Evolutionary conservation across 164 flowering plant genomes (phyloP).

Genomic region (Magnolia sinica): DNA sequence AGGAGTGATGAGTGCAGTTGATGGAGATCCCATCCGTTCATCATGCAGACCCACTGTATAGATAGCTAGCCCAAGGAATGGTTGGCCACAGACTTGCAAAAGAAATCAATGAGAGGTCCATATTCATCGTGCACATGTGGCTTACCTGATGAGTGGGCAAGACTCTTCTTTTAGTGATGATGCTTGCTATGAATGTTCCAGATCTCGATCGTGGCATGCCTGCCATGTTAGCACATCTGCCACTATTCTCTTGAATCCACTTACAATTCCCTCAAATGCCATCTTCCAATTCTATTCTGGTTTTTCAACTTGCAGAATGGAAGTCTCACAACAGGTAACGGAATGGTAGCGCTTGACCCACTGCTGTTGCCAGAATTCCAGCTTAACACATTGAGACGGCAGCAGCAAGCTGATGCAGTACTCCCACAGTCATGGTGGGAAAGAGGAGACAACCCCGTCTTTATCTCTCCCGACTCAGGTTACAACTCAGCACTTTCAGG

Average conservation of each 20-base stretch:
- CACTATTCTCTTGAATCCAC: background rate
- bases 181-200: background rate
- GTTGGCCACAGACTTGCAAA: background rate
- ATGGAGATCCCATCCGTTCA: background rate
- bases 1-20: too few species aligned
- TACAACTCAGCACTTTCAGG: slow-evolving; percentile 65
- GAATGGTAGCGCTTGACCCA: slow-evolving; percentile 35
- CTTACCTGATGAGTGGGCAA: background rate
- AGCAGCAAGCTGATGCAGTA: slow-evolving; percentile 23
- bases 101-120: background rate
- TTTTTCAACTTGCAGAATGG: slow-evolving; percentile 34
- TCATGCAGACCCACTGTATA: background rate
- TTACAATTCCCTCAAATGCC: background rate
- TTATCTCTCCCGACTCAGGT: slow-evolving; percentile 47
- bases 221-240: background rate
- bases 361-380: slow-evolving; percentile 50
- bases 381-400: slow-evolving; percentile 16
- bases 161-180: background rate
- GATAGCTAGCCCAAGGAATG: background rate
- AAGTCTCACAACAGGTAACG: slow-evolving; percentile 37
- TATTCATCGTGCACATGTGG: background rate
- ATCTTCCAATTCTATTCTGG: background rate
- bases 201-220: background rate
- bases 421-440: slow-evolving; percentile 36
- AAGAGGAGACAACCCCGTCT: slow-evolving; percentile 39